Evolutionary conservation across 306 rosid genomes (phyloP), one percentile per base, ranked within the genome.

Genomic region (Rosa lucieae): DNA sequence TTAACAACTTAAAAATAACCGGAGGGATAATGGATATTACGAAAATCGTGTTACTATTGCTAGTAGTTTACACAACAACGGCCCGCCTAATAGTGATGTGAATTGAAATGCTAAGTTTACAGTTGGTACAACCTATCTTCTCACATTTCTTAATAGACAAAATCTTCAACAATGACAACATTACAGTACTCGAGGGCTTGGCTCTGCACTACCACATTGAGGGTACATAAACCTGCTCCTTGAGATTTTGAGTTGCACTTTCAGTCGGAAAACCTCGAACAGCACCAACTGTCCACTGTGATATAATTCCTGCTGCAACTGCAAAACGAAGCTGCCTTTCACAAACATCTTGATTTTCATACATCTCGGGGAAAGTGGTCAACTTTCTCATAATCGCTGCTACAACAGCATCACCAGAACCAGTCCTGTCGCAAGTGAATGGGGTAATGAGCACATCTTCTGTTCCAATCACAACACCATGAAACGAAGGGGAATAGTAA

Each of bases 381-480:
- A 93, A 82, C 82, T 96, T 96, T 83, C 99, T 90, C 73, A 93
- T 55, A 67, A 96, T 90, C 18, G 83, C 99, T 68, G 98, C 99
- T 63, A 96, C 99, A 70, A 96, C 80, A 1, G 99, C 99, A 62
- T 96, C 99, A 2, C 99, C 97, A 4, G 99, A 93, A n/a, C 98
- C 98, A 10, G 97, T 96, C 74, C 99, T 87, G 78, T 93, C 99
- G 23, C 97, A 96, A 3, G 99, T 96, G 85, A 81, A 91, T 2
- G 99, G 99, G 51, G 98, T 93, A 82, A 96, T 85, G 72, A 96
- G 96, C 42, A 93, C 99, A 78, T 96, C 98, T 83, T 96, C 99
- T 2, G 98, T 96, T 63, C 98, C 98, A 48, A 91, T 76, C 76
- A 91, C 97, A 68, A 81, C 85, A 8, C 98, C 96, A 37, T 96